Conservation (phyloP, 352 stramenopile genomes). For the Pythium sp. region DNA sequence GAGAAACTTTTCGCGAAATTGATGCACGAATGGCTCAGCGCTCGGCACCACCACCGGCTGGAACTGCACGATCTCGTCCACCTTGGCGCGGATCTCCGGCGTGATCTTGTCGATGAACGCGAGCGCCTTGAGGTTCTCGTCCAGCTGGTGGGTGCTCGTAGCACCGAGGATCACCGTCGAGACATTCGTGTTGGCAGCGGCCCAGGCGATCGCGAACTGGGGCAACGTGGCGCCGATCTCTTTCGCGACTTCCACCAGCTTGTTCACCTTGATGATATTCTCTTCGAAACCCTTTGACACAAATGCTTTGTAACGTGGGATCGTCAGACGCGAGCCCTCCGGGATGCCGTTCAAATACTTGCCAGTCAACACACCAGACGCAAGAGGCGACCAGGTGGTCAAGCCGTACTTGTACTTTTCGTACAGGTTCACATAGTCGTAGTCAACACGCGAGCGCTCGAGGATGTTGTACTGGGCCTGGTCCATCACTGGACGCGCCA, state of each 20-base stretch:
- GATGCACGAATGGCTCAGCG: constrained; percentile 26
- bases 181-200: neutral
- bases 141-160: neutral
- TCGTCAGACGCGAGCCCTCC: too few species aligned
- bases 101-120: constrained; percentile 64
- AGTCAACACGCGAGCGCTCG: constrained; percentile 45
- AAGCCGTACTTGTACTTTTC: constrained; percentile 53
- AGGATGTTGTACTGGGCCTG: constrained; percentile 63
- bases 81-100: constrained; percentile 53
- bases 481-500: constrained; percentile 33
- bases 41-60: constrained; percentile 25
- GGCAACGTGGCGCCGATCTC: too few species aligned
- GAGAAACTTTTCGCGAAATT: constrained; percentile 26
- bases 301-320: too few species aligned
- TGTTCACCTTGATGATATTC: too few species aligned
- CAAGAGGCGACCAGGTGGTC: constrained; percentile 72
- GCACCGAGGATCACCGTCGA: neutral
- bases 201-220: too few species aligned
- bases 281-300: too few species aligned
- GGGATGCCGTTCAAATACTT: too few species aligned
- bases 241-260: too few species aligned
- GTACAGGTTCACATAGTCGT: constrained; percentile 48
- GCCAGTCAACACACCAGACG: constrained; percentile 34
- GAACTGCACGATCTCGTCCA: constrained; percentile 63
- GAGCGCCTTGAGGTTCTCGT: constrained; percentile 51